Evolutionary conservation across 1,139 yeast genomes (phyloP), one percentile per base, ranked within the genome.

Genomic region (Candida tetrigidarum): DNA sequence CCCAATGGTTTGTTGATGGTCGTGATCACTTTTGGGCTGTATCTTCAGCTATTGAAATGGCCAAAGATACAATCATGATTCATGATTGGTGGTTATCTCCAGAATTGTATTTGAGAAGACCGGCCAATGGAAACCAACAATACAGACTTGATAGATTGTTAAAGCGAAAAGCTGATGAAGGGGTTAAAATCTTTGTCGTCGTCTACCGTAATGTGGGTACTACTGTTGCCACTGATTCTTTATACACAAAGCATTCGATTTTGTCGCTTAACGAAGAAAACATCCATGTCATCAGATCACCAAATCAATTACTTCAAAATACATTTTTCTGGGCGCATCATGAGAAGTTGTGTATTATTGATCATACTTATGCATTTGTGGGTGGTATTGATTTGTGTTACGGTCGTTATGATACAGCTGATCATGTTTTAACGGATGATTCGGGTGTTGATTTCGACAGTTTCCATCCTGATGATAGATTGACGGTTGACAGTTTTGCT

Each of bases 41-140:
- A 4, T 88, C 96, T 35, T 83, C 91, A 5, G 99, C 98, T 0
- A 72, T 93, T 49, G 92, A 86, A 55, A 84, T 89, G 89, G 99
- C 99, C 1, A 84, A 84, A 56, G 99, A 93, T 69, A 95, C 88
- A 1, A 86, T 95, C 36, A 95, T 85, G 62, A 90, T 95, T 44
- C 98, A 93, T 62, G 99, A 93, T 62, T 95, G 99, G 99, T 95
- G 99, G 99, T 71, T 95, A 26, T 81, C 95, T 9, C 99, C 99
- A 0, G 99, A 95, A 62, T 63, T 93, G 9, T 93, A 95, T 57
- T 71, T 95, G 67, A 80, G 99, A 51, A 76, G 99, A 43, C 99
- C 99, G 0, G 93, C 97, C 0, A 86, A 89, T 63, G 97, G 97
- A 11, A 92, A 93, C 57, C 98, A 95, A 62, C 88, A 89, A 54